phyloP scores from a whole-genome alignment of 257 asterid genomes.

The Solanum commersonii region DNA sequence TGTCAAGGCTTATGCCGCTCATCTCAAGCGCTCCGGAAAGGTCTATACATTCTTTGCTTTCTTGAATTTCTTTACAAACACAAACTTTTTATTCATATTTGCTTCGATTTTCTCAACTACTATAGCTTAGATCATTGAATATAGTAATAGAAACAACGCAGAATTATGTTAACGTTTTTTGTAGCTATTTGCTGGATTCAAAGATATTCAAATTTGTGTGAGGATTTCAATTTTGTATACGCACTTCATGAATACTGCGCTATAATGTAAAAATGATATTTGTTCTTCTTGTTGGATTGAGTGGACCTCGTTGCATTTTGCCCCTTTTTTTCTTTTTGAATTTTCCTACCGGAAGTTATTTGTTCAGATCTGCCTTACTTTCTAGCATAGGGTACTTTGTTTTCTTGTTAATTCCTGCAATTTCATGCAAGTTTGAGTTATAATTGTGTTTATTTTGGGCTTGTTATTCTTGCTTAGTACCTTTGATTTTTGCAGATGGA shows the following conservation, averaged over 20 bases:
- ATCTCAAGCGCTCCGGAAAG: constrained; percentile 95
- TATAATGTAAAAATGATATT: not conserved
- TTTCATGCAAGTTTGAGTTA: not conserved
- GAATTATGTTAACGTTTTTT: not conserved
- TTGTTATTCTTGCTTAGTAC: not conserved
- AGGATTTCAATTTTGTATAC: not conserved
- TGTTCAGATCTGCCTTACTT: not conserved
- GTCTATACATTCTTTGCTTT: constrained; percentile 9
- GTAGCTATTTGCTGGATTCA: not conserved
- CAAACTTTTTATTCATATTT: not conserved
- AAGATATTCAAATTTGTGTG: not conserved
- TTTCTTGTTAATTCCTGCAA: not conserved
- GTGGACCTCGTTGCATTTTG: not conserved
- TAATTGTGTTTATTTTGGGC: not conserved
- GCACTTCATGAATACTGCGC: not conserved
- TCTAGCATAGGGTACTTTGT: not conserved
- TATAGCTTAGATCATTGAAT: not conserved
- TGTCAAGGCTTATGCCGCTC: constrained; percentile 72
- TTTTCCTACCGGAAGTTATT: not conserved
- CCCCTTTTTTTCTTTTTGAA: not conserved
- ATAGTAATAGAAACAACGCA: not conserved
- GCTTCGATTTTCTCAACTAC: not conserved
- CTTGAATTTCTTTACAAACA: too few relatives aligned
- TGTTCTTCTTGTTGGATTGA: not conserved
- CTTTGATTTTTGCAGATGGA: constrained; percentile 39